Percentiles rank a stretch among this genome's conserved stretches.
Evolutionary conservation across 2,329 filamentous ascomycete species (phyloP).

Genomic region (Metarhizium robertsii): DNA sequence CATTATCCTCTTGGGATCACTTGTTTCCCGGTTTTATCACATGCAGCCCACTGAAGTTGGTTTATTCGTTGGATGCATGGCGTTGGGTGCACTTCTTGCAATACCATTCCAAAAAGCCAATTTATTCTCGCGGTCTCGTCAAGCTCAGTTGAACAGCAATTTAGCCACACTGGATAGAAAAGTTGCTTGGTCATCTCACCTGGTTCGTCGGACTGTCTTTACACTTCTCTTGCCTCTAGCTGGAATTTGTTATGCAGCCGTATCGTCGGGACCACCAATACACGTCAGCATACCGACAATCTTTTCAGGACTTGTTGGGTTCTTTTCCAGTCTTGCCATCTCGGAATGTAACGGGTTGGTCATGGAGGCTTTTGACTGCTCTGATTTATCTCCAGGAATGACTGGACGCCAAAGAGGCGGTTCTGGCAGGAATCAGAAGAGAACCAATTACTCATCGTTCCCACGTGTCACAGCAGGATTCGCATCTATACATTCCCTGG

Average conservation of each 20-base stretch:
- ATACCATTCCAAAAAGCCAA: conserved; percentile 67
- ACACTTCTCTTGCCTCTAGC: conserved; percentile 57
- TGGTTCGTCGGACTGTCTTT: conserved; percentile 59
- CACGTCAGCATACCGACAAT: conserved; percentile 55
- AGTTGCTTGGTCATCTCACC: conserved; percentile 62
- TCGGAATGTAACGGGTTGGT: conserved; percentile 68
- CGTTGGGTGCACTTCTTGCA: conserved; percentile 59
- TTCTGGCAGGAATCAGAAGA: conserved; percentile 28
- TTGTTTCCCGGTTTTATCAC: conserved; percentile 60
- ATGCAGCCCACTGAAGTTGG: conserved; percentile 58
- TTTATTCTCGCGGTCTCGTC: conserved; percentile 55
- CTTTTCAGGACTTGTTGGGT: conserved; percentile 58
- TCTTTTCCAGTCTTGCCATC: conserved; percentile 63
- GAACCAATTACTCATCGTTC: conserved; percentile 67
- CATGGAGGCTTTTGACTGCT: conserved; percentile 78
- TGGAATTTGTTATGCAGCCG: conserved; percentile 57
- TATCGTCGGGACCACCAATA: conserved; percentile 52
- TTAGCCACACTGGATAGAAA: conserved; percentile 57
- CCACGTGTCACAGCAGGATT: conserved; percentile 65
- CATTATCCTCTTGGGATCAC: conserved; percentile 61
- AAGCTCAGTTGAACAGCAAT: conserved; percentile 49
- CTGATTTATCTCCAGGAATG: conserved; percentile 65
- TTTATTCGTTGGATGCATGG: conserved; percentile 54
- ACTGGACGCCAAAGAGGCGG: conserved; percentile 43
- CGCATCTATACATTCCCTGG: conserved; percentile 59